phyloP scores from a whole-genome alignment of 768 basidiomycete genomes.

The Postia placenta region DNA sequence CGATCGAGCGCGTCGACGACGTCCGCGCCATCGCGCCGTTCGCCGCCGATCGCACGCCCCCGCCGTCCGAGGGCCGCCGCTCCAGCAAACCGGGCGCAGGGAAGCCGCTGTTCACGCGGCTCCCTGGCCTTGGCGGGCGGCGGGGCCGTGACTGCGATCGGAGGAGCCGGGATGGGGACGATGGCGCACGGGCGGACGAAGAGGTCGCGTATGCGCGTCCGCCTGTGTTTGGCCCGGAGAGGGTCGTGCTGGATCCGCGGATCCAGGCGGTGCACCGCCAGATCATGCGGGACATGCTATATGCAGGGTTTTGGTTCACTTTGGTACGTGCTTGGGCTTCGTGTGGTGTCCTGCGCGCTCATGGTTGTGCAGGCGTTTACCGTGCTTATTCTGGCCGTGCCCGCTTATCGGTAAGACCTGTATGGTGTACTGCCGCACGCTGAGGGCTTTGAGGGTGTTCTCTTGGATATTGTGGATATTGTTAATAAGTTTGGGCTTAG shows the following conservation, averaged over 20 bases:
- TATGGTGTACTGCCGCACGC: neutral
- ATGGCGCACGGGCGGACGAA: neutral
- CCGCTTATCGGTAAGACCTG: neutral
- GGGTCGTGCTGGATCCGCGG: slow-evolving; percentile 31
- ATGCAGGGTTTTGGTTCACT: slow-evolving; percentile 18
- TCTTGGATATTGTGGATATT: too few species aligned
- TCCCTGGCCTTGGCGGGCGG: too few species aligned
- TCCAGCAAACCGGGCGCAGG: neutral
- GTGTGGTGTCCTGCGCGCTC: neutral
- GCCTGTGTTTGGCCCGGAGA: slow-evolving; percentile 36
- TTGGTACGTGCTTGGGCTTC: neutral
- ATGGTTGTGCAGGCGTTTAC: slow-evolving; percentile 1
- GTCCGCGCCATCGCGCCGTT: neutral
- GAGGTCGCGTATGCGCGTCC: slow-evolving; percentile 15
- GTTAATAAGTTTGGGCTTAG: too few species aligned
- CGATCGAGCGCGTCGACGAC: neutral
- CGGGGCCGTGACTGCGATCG: too few species aligned
- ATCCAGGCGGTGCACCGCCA: slow-evolving; percentile 28
- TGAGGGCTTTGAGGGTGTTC: too few species aligned
- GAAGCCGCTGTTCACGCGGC: neutral
- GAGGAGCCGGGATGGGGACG: too few species aligned
- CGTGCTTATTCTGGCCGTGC: slow-evolving; percentile 11
- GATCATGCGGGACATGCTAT: slow-evolving; percentile 24
- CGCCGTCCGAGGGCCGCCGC: neutral
- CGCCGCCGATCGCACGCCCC: neutral